Percentiles rank a stretch among this genome's conserved stretches.
Evolutionary conservation across 106 monocot species (phyloP).

Genomic region (Dendrobium nobile): DNA sequence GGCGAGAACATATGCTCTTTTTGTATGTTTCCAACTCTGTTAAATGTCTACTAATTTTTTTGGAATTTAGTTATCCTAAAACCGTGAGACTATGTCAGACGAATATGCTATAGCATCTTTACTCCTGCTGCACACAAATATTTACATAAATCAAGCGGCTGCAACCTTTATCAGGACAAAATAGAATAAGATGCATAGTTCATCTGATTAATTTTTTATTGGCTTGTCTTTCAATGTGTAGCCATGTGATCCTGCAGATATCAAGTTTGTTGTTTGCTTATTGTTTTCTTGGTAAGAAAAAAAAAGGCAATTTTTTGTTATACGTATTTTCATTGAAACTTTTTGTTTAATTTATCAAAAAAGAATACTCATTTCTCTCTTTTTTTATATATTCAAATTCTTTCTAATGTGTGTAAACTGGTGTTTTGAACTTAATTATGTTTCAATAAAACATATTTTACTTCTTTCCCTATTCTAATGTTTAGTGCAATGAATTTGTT

Average conservation of each 20-base stretch:
- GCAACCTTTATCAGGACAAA: not conserved
- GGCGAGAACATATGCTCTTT: not conserved
- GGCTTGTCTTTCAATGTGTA: not conserved
- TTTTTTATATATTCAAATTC: not conserved
- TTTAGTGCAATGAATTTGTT: not conserved
- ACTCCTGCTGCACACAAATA: not conserved
- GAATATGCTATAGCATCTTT: not conserved
- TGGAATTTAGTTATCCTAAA: not conserved
- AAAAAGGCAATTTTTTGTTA: not conserved
- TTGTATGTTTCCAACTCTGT: not conserved
- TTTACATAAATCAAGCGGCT: not conserved
- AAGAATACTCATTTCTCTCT: not conserved
- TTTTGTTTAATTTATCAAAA: not conserved
- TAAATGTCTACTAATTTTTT: not conserved
- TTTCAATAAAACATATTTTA: not conserved
- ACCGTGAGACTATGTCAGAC: not conserved
- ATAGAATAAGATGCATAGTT: not conserved
- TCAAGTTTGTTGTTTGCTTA: not conserved
- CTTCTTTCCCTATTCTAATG: not conserved
- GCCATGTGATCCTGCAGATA: not conserved
- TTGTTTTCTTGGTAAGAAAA: not conserved
- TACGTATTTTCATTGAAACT: not conserved
- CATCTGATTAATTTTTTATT: not conserved
- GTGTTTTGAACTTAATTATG: not conserved
- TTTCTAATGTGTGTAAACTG: not conserved